Percentiles rank a stretch among this genome's conserved stretches.
Evolutionary conservation across 2,329 filamentous ascomycete species (phyloP).

Genomic region (Trichoderma simmonsii): DNA sequence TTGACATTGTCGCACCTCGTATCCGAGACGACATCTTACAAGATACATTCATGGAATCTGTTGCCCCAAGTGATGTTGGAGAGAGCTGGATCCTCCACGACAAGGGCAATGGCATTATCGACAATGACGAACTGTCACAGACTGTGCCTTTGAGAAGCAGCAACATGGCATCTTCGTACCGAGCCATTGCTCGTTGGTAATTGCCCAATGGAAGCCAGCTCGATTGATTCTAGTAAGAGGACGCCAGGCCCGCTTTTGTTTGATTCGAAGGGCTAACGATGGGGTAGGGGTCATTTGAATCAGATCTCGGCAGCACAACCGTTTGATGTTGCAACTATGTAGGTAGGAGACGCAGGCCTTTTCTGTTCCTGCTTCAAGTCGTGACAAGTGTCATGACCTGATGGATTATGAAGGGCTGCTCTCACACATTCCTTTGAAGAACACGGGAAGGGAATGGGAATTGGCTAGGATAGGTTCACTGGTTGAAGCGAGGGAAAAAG

Average conservation of each 20-base stretch:
- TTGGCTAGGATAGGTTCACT: constrained; percentile 2
- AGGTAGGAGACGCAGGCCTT: constrained; percentile 3
- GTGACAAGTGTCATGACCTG: not conserved
- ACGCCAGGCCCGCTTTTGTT: constrained; percentile 9
- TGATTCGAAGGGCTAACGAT: constrained; percentile 14
- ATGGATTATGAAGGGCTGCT: not conserved
- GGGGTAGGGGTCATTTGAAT: not conserved
- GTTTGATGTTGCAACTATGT: constrained; percentile 5
- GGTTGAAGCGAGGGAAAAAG: not conserved
- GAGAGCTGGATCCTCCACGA: constrained; percentile 39
- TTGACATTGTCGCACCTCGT: constrained; percentile 45
- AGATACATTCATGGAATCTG: constrained; percentile 48
- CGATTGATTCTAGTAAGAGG: not conserved
- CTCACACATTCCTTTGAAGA: constrained; percentile 4
- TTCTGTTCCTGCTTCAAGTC: not conserved
- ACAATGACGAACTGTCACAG: constrained; percentile 25
- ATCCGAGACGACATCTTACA: constrained; percentile 45
- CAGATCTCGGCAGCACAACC: not conserved
- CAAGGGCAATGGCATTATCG: constrained; percentile 23
- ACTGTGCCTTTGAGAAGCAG: constrained; percentile 28
- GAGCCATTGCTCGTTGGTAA: constrained; percentile 21
- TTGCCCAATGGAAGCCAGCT: not conserved
- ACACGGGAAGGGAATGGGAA: not conserved
- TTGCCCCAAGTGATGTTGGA: constrained; percentile 36
- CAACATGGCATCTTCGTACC: constrained; percentile 27